phyloP scores from a whole-genome alignment of 78 protist genomes.

The Tieghemostelium lacteum region DNA sequence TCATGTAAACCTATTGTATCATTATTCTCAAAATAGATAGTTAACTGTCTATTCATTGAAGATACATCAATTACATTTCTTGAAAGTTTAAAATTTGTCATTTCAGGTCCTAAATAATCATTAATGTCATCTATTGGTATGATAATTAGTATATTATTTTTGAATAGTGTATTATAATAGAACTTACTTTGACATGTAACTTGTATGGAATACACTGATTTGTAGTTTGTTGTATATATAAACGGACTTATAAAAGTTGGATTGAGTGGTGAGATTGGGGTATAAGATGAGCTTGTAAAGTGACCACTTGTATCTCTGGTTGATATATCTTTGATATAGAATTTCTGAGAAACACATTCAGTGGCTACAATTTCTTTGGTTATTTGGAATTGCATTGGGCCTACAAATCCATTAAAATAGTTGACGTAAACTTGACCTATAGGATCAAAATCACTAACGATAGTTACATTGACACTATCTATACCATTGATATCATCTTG shows the following conservation, averaged over 20 bases:
- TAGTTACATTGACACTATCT: background rate
- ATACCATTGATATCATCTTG: slow-evolving; percentile 13
- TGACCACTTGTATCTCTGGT: background rate
- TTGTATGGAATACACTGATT: background rate
- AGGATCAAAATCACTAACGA: slow-evolving; percentile 1
- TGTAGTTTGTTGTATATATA: background rate
- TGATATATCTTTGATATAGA: background rate
- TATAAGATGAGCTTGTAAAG: background rate
- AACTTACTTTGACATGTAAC: background rate
- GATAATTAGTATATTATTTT: too few relatives aligned
- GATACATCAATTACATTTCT: background rate
- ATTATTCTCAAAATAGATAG: too few relatives aligned
- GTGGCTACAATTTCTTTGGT: too few relatives aligned
- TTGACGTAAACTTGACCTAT: background rate
- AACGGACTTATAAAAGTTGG: slow-evolving; percentile 15
- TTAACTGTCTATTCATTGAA: background rate
- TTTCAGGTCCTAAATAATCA: background rate
- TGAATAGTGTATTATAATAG: too few relatives aligned
- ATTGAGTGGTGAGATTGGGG: background rate
- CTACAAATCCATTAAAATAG: background rate
- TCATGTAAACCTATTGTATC: background rate
- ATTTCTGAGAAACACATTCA: background rate
- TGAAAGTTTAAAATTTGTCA: background rate
- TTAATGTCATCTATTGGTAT: too few relatives aligned
- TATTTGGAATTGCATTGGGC: background rate